Evolutionary conservation across 2,329 filamentous ascomycete species (phyloP).

Genomic region (Aureobasidium pullulans): DNA sequence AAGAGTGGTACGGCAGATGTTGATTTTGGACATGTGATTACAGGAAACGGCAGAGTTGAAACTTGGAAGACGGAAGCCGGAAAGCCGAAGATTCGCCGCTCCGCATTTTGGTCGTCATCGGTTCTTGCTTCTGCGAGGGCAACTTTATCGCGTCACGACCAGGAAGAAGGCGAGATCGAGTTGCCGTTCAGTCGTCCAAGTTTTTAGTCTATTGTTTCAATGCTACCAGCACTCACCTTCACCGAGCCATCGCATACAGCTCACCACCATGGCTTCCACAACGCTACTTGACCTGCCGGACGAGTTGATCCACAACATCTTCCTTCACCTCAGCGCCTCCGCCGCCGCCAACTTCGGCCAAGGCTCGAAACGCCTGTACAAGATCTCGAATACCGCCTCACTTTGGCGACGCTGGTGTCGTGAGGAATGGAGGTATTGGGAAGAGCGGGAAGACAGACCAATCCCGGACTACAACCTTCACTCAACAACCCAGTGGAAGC

Average conservation of each 20-base stretch:
- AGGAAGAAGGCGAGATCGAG: neutral
- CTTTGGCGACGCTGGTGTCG: constrained; percentile 76
- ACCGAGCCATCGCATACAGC: neutral
- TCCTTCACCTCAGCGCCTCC: constrained; percentile 52
- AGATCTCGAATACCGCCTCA: constrained; percentile 61
- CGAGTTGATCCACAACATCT: constrained; percentile 76
- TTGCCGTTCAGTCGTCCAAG: neutral
- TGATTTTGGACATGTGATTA: no score
- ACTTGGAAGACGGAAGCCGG: no score
- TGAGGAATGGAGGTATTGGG: constrained; percentile 67
- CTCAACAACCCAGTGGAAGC: constrained; percentile 56
- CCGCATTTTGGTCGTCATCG: neutral
- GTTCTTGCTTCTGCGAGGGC: neutral
- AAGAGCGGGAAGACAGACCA: constrained; percentile 51
- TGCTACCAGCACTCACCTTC: neutral
- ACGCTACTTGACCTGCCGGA: constrained; percentile 52
- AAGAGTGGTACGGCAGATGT: no score
- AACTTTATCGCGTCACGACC: constrained; percentile 3
- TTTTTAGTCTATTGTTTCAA: neutral
- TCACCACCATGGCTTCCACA: neutral
- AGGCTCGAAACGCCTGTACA: constrained; percentile 57
- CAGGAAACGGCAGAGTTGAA: no score
- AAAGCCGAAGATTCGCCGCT: neutral
- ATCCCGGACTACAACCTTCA: constrained; percentile 41
- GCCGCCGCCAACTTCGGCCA: constrained; percentile 44